Evolutionary conservation across 371 early-diverging fungal species (phyloP), one percentile per base, ranked within the genome.

Genomic region (Mortierella sp.): DNA sequence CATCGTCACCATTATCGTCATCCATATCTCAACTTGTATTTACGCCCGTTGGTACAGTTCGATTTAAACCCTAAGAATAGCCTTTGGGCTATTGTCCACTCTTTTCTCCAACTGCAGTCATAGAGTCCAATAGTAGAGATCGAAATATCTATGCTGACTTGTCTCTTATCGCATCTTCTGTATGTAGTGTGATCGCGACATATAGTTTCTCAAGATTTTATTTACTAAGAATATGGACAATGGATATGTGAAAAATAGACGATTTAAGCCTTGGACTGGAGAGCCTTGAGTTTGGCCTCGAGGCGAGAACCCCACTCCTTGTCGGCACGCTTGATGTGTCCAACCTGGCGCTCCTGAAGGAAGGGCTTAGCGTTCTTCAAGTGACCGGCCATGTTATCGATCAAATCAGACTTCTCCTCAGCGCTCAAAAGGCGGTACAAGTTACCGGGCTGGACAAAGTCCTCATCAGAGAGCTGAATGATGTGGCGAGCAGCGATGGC

Each of bases 261-360:
- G 6, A 47, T 47, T 78, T 78, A 78, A 43, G 78, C 78, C 78
- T 78, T 78, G 78, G 78, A 68, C 73, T 78, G 78, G 64, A 78
- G 57, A 57, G 78, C 72, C 73, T 78, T 78, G 54, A 78, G 78
- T 73, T 78, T 78, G 66, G 78, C 86, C 80, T 90, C 92, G 60
- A 93, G 84, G 43, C 93, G 90, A 35, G 85, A 76, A 72, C 92
- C 92, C 73, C 92, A 93, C 71, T 94, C 93, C 67, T 87, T 85
- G 83, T 93, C 92, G 45, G 92, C 92, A 67, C 93, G 91, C 84
- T 88, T 88, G 81, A 94, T 91, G 86, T 92, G 89, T 61, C 85
- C 87, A 49, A 93, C 83, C 84, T 93, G 92, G 68, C 94, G 93
- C 72, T 90, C 89, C 79, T 88, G 92, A 67, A 94, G 91, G 80